Evolutionary conservation across 2,329 filamentous ascomycete genomes (phyloP).

Genomic region (Tolypocladium ovalisporum): DNA sequence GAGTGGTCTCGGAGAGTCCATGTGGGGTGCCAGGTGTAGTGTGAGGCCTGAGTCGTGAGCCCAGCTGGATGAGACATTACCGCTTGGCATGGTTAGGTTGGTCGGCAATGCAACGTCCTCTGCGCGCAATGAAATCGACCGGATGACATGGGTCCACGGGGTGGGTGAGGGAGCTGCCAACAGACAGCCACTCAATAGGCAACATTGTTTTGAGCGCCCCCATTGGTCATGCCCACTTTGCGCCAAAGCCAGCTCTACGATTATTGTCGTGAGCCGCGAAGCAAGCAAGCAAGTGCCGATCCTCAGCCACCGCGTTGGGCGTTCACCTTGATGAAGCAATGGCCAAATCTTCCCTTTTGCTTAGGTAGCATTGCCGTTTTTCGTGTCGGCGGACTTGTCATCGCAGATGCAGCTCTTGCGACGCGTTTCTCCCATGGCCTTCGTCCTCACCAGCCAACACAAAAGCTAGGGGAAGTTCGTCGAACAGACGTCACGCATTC

Average conservation of each 20-base stretch:
- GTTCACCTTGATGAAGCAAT: background rate
- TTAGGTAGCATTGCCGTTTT: background rate
- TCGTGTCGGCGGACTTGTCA: background rate
- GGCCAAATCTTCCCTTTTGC: background rate
- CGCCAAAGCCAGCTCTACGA: background rate
- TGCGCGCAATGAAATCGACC: background rate
- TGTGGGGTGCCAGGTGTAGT: background rate
- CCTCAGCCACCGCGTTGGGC: background rate
- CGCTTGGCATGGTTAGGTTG: background rate
- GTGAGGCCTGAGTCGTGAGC: background rate
- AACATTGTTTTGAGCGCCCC: background rate
- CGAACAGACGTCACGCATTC: no score
- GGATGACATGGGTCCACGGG: background rate
- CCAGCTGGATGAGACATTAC: background rate
- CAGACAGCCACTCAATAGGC: background rate
- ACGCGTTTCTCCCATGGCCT: background rate
- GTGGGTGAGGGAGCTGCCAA: background rate
- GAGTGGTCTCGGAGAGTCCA: background rate
- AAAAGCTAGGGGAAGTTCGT: no score
- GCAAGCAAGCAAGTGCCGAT: background rate
- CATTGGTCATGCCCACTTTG: background rate
- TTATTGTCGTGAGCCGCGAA: background rate
- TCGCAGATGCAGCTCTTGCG: background rate
- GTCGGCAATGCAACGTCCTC: background rate
- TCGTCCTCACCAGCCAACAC: background rate